phyloP scores from a whole-genome alignment of 768 basidiomycete genomes.

The Lactarius pseudohatsudake region DNA sequence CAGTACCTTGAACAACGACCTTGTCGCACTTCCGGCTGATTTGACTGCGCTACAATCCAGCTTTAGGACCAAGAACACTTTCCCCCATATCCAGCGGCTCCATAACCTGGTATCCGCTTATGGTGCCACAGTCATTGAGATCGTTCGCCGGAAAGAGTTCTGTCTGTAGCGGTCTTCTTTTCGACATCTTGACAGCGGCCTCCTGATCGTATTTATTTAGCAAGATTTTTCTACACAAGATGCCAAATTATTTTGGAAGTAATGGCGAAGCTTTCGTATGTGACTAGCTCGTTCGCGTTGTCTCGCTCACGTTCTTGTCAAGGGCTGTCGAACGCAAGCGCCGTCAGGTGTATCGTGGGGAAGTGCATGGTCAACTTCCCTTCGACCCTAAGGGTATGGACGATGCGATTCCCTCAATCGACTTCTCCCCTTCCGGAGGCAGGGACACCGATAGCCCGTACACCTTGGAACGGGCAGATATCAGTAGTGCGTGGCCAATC shows the following conservation, averaged over 20 bases:
- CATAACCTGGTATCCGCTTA: conserved; percentile 93
- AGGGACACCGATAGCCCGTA: conserved; percentile 53
- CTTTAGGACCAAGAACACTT: conserved; percentile 74
- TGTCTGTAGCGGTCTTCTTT: conserved; percentile 44
- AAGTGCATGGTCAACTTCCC: conserved; percentile 83
- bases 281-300: conserved; percentile 22
- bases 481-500: conserved; percentile 57
- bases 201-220: conserved; percentile 39
- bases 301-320: conserved; percentile 17
- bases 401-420: conserved; percentile 73
- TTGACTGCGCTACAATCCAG: conserved; percentile 67
- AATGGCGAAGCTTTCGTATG: conserved; percentile 85
- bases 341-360: conserved; percentile 80
- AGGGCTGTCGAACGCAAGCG: conserved; percentile 79
- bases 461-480: conserved; percentile 63
- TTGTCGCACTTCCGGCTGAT: conserved; percentile 68
- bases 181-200: neutral
- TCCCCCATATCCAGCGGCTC: conserved; percentile 86
- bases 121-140: conserved; percentile 85
- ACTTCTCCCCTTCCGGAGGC: conserved; percentile 71
- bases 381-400: conserved; percentile 83
- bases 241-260: conserved; percentile 80
- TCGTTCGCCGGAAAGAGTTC: conserved; percentile 89
- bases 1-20: conserved; percentile 75
- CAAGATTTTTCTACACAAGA: conserved; percentile 76